Conservation (phyloP, 495 filamentous ascomycete species). For the Daldinia grandis region DNA sequence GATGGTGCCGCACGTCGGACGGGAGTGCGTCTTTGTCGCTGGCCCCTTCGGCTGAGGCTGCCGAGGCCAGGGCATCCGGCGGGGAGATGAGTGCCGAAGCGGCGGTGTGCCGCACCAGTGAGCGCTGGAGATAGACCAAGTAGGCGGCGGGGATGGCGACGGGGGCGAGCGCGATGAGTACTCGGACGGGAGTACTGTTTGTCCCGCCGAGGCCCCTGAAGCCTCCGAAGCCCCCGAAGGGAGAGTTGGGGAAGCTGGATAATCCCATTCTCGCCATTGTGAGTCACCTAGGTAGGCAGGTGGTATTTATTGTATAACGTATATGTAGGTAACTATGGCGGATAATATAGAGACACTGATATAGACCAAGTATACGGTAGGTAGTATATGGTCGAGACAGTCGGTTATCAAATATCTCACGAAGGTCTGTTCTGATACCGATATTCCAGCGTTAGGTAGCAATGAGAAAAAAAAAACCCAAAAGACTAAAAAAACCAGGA, state of each 20-base stretch:
- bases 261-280: neutral
- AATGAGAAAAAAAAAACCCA: too few relatives aligned
- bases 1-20: constrained; percentile 4
- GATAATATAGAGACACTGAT: too few relatives aligned
- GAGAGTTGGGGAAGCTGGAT: neutral
- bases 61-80: constrained; percentile 15
- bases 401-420: too few relatives aligned
- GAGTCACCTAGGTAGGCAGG: neutral
- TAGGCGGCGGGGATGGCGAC: constrained; percentile 28
- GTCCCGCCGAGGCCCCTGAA: neutral
- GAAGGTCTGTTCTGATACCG: too few relatives aligned
- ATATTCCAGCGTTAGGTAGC: too few relatives aligned
- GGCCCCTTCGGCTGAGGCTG: neutral
- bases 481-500: too few relatives aligned
- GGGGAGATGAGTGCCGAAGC: constrained; percentile 17
- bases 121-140: constrained; percentile 14
- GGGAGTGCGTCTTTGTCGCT: constrained; percentile 1
- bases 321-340: too few relatives aligned
- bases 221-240: neutral
- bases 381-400: too few relatives aligned
- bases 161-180: constrained; percentile 26
- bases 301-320: neutral
- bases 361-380: too few relatives aligned
- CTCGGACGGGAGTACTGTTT: constrained; percentile 1
- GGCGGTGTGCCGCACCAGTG: constrained; percentile 7